phyloP scores from a whole-genome alignment of 2,329 filamentous ascomycete species.

The Conoideocrella luteorostrata region DNA sequence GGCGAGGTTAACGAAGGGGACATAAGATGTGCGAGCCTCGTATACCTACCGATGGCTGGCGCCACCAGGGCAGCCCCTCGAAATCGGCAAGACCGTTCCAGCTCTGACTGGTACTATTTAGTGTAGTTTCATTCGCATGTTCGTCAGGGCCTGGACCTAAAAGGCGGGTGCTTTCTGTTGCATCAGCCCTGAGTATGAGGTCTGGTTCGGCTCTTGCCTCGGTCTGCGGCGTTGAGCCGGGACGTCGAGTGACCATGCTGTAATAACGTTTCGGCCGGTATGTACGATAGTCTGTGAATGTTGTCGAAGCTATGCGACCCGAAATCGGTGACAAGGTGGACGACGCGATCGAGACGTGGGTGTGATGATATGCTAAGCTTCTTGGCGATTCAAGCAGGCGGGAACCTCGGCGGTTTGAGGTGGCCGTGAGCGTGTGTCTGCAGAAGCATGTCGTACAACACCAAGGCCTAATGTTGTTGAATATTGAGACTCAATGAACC shows the following conservation, averaged over 20 bases:
- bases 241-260: neutral
- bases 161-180: constrained; percentile 7
- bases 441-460: constrained; percentile 2
- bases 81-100: constrained; percentile 55
- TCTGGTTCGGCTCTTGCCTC: neutral
- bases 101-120: constrained; percentile 14
- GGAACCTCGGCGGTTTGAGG: neutral
- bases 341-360: neutral
- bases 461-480: neutral
- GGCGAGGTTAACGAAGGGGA: constrained; percentile 15
- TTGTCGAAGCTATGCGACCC: neutral
- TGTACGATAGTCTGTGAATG: neutral
- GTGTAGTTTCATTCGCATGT: neutral
- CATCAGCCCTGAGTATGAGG: neutral
- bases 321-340: neutral
- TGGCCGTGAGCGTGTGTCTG: neutral
- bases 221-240: neutral
- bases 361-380: no score
- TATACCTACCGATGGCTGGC: constrained; percentile 53
- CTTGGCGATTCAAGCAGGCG: neutral
- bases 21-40: constrained; percentile 39
- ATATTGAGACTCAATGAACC: neutral
- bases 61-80: constrained; percentile 54
- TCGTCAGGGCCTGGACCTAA: constrained; percentile 1
- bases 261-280: neutral